These are phyloP conservation scores for Candida suzukii DNA, from an alignment of 805 yeast species.

Conservation along the genomic window DNA sequence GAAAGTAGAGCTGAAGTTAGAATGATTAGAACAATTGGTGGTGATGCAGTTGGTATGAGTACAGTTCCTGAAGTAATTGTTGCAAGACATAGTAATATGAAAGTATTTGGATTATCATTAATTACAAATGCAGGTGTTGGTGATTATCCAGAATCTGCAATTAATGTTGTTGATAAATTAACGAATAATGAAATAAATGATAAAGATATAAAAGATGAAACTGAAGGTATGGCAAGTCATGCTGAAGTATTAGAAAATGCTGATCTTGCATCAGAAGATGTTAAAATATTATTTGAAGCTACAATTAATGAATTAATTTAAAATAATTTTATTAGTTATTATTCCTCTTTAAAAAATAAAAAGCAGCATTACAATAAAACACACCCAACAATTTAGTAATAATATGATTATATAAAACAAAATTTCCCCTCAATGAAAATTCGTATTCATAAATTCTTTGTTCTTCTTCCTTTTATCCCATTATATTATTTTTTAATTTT, in stretches of 20 bases:
- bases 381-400: no score
- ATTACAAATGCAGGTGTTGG: conserved; percentile 80
- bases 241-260: conserved; percentile 88
- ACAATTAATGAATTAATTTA: conserved; percentile 30
- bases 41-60: conserved; percentile 96
- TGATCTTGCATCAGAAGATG: conserved; percentile 71
- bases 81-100: conserved; percentile 82
- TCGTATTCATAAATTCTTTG: no score
- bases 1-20: conserved; percentile 92
- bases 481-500: no score
- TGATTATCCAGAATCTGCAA: conserved; percentile 60
- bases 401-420: no score
- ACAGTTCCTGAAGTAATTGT: conserved; percentile 94
- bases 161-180: conserved; percentile 25
- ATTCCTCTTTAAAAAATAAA: no score
- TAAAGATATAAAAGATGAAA: conserved; percentile 25
- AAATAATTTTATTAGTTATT: background rate
- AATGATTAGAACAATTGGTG: conserved; percentile 64
- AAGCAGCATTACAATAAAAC: no score
- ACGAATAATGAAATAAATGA: conserved; percentile 27
- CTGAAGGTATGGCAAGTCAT: conserved; percentile 80
- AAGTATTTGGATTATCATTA: conserved; percentile 76
- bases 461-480: no score
- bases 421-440: no score
- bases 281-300: conserved; percentile 59